Conservation (phyloP, 2,329 filamentous ascomycete genomes). For the Diplodia intermedia region DNA sequence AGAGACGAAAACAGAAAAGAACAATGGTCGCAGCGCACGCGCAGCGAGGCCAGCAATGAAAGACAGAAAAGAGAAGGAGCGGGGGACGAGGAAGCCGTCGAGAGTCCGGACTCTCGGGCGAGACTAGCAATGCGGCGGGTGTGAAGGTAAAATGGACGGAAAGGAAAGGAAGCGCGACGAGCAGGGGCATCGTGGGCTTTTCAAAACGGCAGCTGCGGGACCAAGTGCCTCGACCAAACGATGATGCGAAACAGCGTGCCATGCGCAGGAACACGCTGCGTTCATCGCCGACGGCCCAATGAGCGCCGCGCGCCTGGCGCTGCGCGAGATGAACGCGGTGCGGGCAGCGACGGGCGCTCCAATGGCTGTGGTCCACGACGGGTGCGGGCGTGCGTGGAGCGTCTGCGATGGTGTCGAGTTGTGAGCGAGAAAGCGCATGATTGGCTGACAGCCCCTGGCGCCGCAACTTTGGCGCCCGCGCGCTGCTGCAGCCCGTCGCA, state of each 20-base stretch:
- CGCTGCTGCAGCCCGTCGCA: slow-evolving; percentile 17
- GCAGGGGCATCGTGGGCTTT: slow-evolving; percentile 32
- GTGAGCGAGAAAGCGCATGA: not conserved
- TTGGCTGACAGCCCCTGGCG: slow-evolving; percentile 6
- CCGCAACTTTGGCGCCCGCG: slow-evolving; percentile 17
- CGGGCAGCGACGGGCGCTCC: slow-evolving; percentile 9
- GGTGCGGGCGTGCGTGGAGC: slow-evolving; percentile 5
- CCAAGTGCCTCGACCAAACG: slow-evolving; percentile 27
- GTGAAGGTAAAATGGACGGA: slow-evolving; percentile 24
- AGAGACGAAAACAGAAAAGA: not conserved
- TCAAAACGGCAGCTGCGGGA: slow-evolving; percentile 31
- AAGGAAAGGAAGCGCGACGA: slow-evolving; percentile 13
- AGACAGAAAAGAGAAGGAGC: slow-evolving; percentile 35
- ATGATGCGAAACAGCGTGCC: slow-evolving; percentile 23
- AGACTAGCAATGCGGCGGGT: slow-evolving; percentile 17
- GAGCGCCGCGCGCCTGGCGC: not conserved
- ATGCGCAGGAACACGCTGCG: slow-evolving; percentile 6
- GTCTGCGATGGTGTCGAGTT: slow-evolving; percentile 20
- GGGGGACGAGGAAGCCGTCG: slow-evolving; percentile 33
- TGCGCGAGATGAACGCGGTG: slow-evolving; percentile 7
- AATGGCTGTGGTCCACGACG: slow-evolving; percentile 18
- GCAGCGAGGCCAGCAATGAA: slow-evolving; percentile 25
- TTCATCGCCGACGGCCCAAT: not conserved
- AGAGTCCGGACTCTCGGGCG: slow-evolving; percentile 22
- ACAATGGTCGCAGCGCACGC: slow-evolving; percentile 7